A percentile compares a stretch with the other conserved stretches of the same genome.
These are phyloP conservation scores for Theileria annulata DNA, from an alignment of 169 alveolate species.

Conservation along the genomic window DNA sequence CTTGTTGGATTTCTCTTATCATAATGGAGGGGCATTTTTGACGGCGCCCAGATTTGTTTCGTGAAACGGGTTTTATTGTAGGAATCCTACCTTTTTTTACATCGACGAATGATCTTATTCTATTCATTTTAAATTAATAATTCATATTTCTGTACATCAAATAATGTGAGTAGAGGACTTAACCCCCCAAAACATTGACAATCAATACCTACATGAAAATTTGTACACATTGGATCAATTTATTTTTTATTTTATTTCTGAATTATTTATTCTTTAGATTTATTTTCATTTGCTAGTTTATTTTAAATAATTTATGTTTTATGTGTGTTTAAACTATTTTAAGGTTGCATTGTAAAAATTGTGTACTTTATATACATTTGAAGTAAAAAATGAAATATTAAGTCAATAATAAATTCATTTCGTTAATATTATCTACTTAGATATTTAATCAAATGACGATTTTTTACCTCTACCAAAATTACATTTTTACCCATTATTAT, in stretches of 20 bases:
- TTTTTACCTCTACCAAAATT: neutral
- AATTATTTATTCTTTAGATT: neutral
- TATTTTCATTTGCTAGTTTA: neutral
- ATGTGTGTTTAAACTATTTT: neutral
- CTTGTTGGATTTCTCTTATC: constrained; percentile 45
- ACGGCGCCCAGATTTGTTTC: constrained; percentile 22
- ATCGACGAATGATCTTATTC: neutral
- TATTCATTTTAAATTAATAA: constrained; percentile 14
- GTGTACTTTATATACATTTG: neutral
- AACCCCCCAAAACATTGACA: neutral
- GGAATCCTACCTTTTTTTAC: constrained; percentile 21
- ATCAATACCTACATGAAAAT: neutral
- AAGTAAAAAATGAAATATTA: neutral
- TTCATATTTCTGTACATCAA: neutral
- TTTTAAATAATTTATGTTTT: neutral
- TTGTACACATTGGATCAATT: neutral
- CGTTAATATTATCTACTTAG: neutral
- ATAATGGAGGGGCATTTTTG: constrained; percentile 36
- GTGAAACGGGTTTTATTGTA: constrained; percentile 2
- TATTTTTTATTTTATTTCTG: neutral
- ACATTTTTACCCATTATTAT: neutral
- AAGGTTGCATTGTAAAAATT: too few relatives aligned
- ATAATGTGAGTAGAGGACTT: neutral
- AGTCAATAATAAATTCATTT: too few relatives aligned
- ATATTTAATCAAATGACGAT: neutral